Conservation (phyloP, 2,329 filamentous ascomycete genomes). For the Ophiostoma australiae region DNA sequence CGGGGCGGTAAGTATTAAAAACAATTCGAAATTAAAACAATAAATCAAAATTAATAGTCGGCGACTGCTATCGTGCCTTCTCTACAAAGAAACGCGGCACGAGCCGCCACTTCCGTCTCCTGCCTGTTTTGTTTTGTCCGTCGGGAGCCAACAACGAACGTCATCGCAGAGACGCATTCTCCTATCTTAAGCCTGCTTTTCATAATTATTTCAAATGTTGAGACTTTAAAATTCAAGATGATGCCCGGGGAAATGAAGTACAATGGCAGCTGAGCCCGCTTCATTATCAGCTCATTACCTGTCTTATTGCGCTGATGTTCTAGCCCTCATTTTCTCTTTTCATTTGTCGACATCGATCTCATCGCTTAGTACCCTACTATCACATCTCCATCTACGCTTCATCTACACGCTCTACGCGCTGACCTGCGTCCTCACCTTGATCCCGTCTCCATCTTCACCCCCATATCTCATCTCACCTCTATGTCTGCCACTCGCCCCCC, state of each 20-base stretch:
- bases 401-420: background rate
- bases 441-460: background rate
- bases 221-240: background rate
- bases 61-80: conserved; percentile 2
- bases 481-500: background rate
- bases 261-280: background rate
- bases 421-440: background rate
- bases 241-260: background rate
- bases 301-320: background rate
- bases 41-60: background rate
- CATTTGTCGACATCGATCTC: background rate
- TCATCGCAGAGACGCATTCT: background rate
- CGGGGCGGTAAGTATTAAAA: background rate
- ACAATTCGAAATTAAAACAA: background rate
- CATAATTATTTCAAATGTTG: background rate
- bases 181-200: background rate
- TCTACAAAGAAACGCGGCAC: conserved; percentile 15
- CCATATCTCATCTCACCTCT: background rate
- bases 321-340: background rate
- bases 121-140: background rate
- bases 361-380: background rate
- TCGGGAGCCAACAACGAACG: background rate
- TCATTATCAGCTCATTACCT: background rate
- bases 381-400: background rate
- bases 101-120: conserved; percentile 1